Percentiles rank a stretch among this genome's conserved stretches.
Evolutionary conservation across 805 yeast genomes (phyloP).

Genomic region (Yamadazyma philogaea): DNA sequence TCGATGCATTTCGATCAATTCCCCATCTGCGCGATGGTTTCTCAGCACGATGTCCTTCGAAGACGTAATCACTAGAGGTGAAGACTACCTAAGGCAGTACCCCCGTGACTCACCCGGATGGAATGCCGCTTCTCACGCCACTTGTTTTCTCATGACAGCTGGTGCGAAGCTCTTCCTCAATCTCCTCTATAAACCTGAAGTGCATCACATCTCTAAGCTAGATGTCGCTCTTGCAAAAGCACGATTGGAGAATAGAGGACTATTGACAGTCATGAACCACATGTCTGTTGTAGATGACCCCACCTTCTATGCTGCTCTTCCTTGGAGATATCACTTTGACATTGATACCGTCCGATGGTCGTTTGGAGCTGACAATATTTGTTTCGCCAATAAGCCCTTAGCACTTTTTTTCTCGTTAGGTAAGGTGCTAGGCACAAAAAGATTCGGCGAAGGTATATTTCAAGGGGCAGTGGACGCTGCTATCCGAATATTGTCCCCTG

Average conservation of each 20-base stretch:
- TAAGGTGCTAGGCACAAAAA: conserved; percentile 77
- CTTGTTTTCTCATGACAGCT: conserved; percentile 64
- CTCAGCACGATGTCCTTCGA: conserved; percentile 56
- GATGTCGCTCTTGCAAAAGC: conserved; percentile 64
- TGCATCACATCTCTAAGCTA: conserved; percentile 61
- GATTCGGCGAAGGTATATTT: conserved; percentile 92
- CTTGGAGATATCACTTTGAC: conserved; percentile 61
- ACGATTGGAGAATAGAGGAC: conserved; percentile 63
- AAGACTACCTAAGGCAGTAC: conserved; percentile 59
- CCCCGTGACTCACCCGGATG: conserved; percentile 60
- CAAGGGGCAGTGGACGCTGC: conserved; percentile 90
- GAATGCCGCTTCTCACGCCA: conserved; percentile 65
- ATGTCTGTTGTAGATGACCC: conserved; percentile 95
- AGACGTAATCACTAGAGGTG: conserved; percentile 69
- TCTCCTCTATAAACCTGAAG: conserved; percentile 59
- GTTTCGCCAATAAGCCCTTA: conserved; percentile 58
- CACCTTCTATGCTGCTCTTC: conserved; percentile 79
- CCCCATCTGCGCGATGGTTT: neutral
- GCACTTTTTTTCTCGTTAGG: conserved; percentile 79
- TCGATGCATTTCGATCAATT: neutral
- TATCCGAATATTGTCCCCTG: conserved; percentile 73
- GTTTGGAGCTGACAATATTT: conserved; percentile 86
- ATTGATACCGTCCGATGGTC: conserved; percentile 85
- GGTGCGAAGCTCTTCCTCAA: conserved; percentile 60
- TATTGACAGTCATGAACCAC: conserved; percentile 88